Evolutionary conservation across 148 eudicot genomes (phyloP).

Genomic region (Amaranthus cruentus): DNA sequence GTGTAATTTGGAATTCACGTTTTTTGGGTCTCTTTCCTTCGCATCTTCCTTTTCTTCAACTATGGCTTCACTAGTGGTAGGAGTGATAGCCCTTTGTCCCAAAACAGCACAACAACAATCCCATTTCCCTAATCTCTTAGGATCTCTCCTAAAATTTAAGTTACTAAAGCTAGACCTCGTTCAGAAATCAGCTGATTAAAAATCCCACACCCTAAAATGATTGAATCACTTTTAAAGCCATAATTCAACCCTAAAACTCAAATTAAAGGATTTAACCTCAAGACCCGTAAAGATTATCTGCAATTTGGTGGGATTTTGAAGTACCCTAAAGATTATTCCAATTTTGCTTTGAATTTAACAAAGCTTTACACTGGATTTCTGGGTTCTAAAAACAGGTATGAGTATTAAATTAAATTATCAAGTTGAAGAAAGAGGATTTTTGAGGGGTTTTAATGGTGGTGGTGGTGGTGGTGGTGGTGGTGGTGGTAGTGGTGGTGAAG

Average conservation of each 20-base stretch:
- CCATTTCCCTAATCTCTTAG: conserved; percentile 28
- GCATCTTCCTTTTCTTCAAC: too few relatives aligned
- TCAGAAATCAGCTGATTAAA: conserved; percentile 34
- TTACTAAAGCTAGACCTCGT: conserved; percentile 15
- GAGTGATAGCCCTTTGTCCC: conserved; percentile 31
- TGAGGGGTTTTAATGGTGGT: too few relatives aligned
- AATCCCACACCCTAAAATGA: conserved; percentile 32
- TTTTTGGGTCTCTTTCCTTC: too few relatives aligned
- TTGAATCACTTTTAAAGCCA: conserved; percentile 39
- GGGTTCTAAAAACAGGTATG: too few relatives aligned
- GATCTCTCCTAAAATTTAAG: conserved; percentile 29
- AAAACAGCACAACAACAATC: conserved; percentile 28
- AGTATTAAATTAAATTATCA: too few relatives aligned
- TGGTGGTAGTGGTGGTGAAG: too few relatives aligned
- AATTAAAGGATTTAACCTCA: background rate
- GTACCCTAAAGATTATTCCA: too few relatives aligned
- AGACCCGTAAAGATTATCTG: conserved; percentile 17
- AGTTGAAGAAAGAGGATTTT: too few relatives aligned
- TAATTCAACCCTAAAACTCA: conserved; percentile 14
- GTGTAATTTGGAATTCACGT: too few relatives aligned
- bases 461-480: too few relatives aligned
- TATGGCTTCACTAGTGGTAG: conserved; percentile 40
- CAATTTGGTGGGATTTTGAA: conserved; percentile 21
- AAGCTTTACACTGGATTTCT: too few relatives aligned
- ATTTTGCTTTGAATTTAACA: too few relatives aligned